Percentiles rank a stretch among this genome's conserved stretches.
phyloP scores from a whole-genome alignment of 2,329 filamentous ascomycete genomes.

The Blastomyces percursus region DNA sequence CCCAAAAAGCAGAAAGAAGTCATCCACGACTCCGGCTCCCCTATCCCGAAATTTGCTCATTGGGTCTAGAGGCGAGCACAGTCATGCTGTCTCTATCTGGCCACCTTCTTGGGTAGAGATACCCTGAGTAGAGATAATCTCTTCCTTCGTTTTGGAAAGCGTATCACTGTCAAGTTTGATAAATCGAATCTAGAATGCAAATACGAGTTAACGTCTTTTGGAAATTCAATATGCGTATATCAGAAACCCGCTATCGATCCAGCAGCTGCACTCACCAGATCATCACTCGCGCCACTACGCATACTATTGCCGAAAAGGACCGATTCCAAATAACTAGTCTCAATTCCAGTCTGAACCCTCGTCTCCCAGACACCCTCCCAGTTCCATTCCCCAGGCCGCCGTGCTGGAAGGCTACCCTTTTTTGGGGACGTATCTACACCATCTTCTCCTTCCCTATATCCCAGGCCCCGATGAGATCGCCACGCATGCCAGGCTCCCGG shows the following conservation, averaged over 20 bases:
- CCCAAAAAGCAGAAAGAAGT: neutral
- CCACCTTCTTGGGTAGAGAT: constrained; percentile 17
- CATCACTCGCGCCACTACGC: constrained; percentile 46
- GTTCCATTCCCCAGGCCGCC: constrained; percentile 78
- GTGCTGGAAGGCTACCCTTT: constrained; percentile 36
- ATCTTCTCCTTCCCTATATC: constrained; percentile 15
- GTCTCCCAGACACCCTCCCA: constrained; percentile 98
- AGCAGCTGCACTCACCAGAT: constrained; percentile 51
- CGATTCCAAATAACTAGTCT: constrained; percentile 64
- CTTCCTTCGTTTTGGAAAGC: constrained; percentile 27
- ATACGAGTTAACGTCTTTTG: constrained; percentile 3
- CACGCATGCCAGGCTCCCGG: constrained; percentile 91
- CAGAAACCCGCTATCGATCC: neutral
- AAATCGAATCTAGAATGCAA: constrained; percentile 29
- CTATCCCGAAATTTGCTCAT: neutral
- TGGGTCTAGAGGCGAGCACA: too few species aligned
- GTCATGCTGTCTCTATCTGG: neutral
- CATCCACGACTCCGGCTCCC: neutral
- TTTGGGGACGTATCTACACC: constrained; percentile 23
- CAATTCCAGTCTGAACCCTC: constrained; percentile 67
- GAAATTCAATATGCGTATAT: neutral
- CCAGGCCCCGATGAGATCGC: constrained; percentile 55
- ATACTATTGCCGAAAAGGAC: constrained; percentile 61
- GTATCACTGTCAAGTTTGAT: constrained; percentile 26
- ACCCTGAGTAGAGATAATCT: constrained; percentile 26